Conservation (phyloP, 139 green algal species). For the Dunaliella primolecta region DNA sequence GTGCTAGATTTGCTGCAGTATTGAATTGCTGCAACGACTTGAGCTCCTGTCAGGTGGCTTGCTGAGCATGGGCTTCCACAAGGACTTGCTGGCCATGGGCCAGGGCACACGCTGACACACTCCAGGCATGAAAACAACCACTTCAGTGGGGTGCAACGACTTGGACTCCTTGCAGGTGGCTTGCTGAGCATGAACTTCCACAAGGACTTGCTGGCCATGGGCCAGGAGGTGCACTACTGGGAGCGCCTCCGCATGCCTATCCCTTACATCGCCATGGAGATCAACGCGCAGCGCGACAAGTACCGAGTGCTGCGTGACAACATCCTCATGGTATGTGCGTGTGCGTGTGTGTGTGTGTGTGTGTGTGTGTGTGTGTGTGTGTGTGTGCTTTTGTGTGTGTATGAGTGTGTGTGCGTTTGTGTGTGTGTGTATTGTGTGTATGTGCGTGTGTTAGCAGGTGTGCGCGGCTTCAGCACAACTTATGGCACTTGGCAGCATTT, state of each 20-base stretch:
- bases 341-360: not conserved
- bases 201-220: constrained; percentile 65
- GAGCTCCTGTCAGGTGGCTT: constrained; percentile 61
- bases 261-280: constrained; percentile 82
- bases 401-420: too few relatives aligned
- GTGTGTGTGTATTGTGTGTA: too few relatives aligned
- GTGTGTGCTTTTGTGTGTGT: too few relatives aligned
- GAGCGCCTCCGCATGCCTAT: constrained; percentile 79
- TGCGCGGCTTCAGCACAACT: too few relatives aligned
- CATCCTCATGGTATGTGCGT: constrained; percentile 44
- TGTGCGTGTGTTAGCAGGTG: too few relatives aligned
- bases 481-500: too few relatives aligned
- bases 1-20: too few relatives aligned
- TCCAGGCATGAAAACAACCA: too few relatives aligned
- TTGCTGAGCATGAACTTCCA: constrained; percentile 81
- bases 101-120: constrained; percentile 69
- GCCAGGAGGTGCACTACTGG: constrained; percentile 76
- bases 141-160: too few relatives aligned
- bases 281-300: constrained; percentile 79
- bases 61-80: constrained; percentile 80
- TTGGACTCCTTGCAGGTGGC: constrained; percentile 48
- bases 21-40: too few relatives aligned
- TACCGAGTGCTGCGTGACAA: constrained; percentile 78
- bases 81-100: constrained; percentile 64
- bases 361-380: too few relatives aligned